phyloP scores from a whole-genome alignment of 257 asterid genomes.

The Orobanche coerulescens region DNA sequence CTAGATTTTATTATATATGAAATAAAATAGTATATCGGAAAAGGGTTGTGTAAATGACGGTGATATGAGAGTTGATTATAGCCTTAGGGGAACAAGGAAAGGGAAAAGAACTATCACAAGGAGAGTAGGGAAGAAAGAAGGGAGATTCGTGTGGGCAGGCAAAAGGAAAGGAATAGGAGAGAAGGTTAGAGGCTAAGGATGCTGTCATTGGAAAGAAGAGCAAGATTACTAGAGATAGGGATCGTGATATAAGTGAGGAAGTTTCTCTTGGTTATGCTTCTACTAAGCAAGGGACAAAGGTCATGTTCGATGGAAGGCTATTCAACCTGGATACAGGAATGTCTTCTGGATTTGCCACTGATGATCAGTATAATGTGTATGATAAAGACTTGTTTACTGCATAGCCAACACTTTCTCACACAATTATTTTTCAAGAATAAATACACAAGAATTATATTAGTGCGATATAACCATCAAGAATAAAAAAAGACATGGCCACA shows the following conservation, averaged over 20 bases:
- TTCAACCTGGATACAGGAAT: conserved; percentile 90
- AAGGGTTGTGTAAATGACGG: conserved; percentile 28
- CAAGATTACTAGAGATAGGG: conserved; percentile 81
- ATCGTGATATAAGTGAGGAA: conserved; percentile 82
- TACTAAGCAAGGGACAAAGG: conserved; percentile 65
- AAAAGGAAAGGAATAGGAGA: conserved; percentile 80
- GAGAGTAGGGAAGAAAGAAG: too few relatives aligned
- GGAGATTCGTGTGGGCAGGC: conserved; percentile 81
- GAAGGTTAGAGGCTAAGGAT: conserved; percentile 84
- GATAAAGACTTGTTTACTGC: too few relatives aligned
- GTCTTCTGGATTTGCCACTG: conserved; percentile 84
- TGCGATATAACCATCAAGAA: too few relatives aligned
- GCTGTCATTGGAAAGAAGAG: conserved; percentile 88
- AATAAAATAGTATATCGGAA: too few relatives aligned
- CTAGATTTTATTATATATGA: too few relatives aligned
- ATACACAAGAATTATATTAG: too few relatives aligned
- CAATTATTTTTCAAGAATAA: too few relatives aligned
- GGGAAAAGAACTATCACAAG: too few relatives aligned
- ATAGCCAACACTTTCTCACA: too few relatives aligned
- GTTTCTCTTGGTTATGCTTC: conserved; percentile 87
- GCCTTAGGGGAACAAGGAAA: too few relatives aligned
- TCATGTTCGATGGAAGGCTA: conserved; percentile 76
- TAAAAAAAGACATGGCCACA: too few relatives aligned
- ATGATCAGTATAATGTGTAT: too few relatives aligned
- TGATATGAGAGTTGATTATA: conserved; percentile 52